Evolutionary conservation across 495 filamentous ascomycete genomes (phyloP), one percentile per base, ranked within the genome.

Genomic region (Penicillium subrubescens): DNA sequence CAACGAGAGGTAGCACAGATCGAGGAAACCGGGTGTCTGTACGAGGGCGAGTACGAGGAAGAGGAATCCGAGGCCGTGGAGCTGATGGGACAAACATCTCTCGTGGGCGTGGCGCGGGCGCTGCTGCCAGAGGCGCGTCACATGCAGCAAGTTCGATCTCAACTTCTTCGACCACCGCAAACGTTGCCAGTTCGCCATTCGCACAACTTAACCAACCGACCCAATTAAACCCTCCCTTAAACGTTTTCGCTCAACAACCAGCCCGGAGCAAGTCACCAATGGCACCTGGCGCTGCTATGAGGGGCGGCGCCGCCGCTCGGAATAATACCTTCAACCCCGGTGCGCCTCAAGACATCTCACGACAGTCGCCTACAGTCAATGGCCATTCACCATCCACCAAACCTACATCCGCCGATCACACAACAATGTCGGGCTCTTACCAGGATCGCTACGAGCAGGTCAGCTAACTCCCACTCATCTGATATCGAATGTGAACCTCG

Each of bases 381-480:
- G 39, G 53, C 12, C 65, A 69, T 54, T 62, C 59, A 8, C 61
- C 33, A 29, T 46, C 29, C 11, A 53, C 33, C 33, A 43, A 61
- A 15, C 29, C 43, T 11, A 61, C 72, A 0, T 60, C 71, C 3
- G 64, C 75, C 25, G 74, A 73, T 31, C 69, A 77, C 65, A 57
- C 57, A 14, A 63, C 73, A 8, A 52, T 66, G 21, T 44, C 73
- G 55, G 59, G 62, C 31, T 72, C 63, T 37, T 81, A 80, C 52
- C 71, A 72, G 29, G 78, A 80, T 44, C 77, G 80, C 31, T 81
- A 81, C 65, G 80, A 82, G 35, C 63, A 81, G 75, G 80, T 82
- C 34, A 65, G 75, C 69, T 60, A 19, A 34, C 17, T 15, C 21
- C 19, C 44, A 48, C 6, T 35, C 10, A 44, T 29, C 19, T 56